Conservation (phyloP, 371 early-diverging fungal species). For the Mucor piriformis region DNA sequence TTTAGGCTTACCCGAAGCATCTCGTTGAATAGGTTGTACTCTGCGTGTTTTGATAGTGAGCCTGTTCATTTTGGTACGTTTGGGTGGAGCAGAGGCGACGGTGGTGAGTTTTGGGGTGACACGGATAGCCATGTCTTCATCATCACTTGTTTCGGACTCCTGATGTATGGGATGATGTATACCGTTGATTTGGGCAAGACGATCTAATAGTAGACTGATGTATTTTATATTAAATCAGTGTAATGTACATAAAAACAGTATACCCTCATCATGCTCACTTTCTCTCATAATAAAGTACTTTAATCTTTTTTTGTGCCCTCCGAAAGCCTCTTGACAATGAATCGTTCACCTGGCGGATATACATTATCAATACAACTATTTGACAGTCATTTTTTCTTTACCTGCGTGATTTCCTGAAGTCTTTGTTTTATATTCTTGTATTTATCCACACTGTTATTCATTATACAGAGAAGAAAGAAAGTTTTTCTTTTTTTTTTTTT, state of each 20-base stretch:
- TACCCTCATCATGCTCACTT: slow-evolving; percentile 9
- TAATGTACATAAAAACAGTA: not conserved
- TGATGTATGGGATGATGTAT: too few relatives aligned
- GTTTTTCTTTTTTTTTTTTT: not conserved
- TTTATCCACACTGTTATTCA: slow-evolving; percentile 40
- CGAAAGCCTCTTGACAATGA: slow-evolving; percentile 35
- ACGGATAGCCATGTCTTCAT: not conserved
- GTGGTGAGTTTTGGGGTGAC: slow-evolving; percentile 19
- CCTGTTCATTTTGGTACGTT: slow-evolving; percentile 42
- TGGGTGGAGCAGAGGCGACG: slow-evolving; percentile 55
- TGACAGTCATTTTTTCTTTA: not conserved
- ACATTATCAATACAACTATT: too few relatives aligned
- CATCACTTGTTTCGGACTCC: too few relatives aligned
- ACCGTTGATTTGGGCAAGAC: slow-evolving; percentile 34
- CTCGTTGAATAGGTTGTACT: slow-evolving; percentile 66
- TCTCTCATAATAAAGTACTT: slow-evolving; percentile 24
- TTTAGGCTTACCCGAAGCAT: slow-evolving; percentile 69
- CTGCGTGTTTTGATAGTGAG: slow-evolving; percentile 38
- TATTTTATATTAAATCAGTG: too few relatives aligned
- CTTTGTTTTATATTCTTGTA: slow-evolving; percentile 57
- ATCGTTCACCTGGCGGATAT: slow-evolving; percentile 60
- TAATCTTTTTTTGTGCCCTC: slow-evolving; percentile 27
- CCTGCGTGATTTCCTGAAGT: slow-evolving; percentile 46
- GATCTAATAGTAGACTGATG: slow-evolving; percentile 50
- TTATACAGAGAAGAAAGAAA: slow-evolving; percentile 4